Evolutionary conservation across 148 eudicot genomes (phyloP).

Genomic region (Rhododendron ferrugineum): DNA sequence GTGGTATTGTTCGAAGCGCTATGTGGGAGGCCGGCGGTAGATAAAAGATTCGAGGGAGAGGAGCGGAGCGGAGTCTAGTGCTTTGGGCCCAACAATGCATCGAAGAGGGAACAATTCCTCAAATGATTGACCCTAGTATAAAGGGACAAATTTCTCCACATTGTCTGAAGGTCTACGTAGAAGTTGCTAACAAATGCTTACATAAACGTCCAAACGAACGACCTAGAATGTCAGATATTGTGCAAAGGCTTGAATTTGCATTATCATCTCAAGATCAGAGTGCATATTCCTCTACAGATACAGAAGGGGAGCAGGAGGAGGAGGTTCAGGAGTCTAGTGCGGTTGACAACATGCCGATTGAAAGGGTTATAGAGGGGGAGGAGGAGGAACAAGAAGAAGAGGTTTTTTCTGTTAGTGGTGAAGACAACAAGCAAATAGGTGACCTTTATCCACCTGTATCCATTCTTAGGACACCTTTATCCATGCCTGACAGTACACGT

Average conservation of each 20-base stretch:
- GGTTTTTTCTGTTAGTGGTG: not conserved
- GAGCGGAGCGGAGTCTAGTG: conserved; percentile 1
- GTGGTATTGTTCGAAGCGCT: not conserved
- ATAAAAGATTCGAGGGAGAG: conserved; percentile 18
- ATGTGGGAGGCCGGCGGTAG: not conserved
- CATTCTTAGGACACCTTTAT: not conserved
- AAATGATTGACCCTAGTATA: not conserved
- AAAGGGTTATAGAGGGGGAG: not conserved
- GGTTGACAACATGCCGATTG: not conserved
- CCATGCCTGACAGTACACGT: no score
- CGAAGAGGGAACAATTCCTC: not conserved
- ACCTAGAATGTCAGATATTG: conserved; percentile 16
- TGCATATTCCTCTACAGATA: not conserved
- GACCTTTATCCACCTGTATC: not conserved
- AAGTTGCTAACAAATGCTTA: conserved; percentile 24
- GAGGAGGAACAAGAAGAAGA: not conserved
- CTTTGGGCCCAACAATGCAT: not conserved
- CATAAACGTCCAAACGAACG: conserved; percentile 18
- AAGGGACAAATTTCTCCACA: conserved; percentile 11
- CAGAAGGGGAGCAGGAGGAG: not conserved
- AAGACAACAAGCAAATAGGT: not conserved
- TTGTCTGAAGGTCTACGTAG: conserved; percentile 16
- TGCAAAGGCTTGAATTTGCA: not conserved
- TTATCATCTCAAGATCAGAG: not conserved
- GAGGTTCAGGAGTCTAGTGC: not conserved